These are phyloP conservation scores for Penicillium aurantiogriseum DNA, from an alignment of 2,329 filamentous ascomycete genomes.

Conservation along the genomic window DNA sequence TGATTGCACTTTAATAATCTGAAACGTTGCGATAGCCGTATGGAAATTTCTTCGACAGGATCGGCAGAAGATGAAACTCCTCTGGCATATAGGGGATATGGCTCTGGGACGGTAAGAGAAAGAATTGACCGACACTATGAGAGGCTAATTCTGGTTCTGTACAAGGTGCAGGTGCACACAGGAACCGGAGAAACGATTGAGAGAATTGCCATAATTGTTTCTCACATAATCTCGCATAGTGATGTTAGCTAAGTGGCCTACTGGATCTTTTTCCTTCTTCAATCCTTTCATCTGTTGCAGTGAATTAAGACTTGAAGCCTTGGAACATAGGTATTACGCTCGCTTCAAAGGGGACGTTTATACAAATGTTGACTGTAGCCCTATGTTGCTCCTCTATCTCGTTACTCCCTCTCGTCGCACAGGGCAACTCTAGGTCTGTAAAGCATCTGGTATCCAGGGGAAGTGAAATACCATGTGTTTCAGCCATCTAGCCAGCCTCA, in stretches of 20 bases:
- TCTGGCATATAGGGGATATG: background rate
- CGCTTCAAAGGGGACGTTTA: accelerated
- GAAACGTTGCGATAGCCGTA: background rate
- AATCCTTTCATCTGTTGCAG: no score
- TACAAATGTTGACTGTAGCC: background rate
- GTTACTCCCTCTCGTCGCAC: background rate
- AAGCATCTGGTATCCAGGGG: background rate
- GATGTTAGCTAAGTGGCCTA: background rate
- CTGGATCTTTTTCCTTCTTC: background rate
- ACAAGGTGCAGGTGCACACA: background rate
- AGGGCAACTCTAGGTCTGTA: background rate
- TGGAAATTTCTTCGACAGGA: background rate
- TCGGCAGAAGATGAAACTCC: no score
- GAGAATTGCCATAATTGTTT: no score
- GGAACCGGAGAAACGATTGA: background rate
- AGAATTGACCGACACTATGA: background rate
- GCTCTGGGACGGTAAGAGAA: background rate
- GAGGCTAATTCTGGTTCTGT: background rate
- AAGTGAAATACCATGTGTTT: background rate
- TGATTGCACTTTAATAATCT: background rate
- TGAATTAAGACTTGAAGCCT: no score
- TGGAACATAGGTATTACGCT: background rate
- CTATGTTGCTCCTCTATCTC: background rate
- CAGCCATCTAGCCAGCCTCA: no score
- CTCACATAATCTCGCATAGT: background rate